Evolutionary conservation across 2,329 filamentous ascomycete species (phyloP).

Genomic region (Ophiostoma populinum): DNA sequence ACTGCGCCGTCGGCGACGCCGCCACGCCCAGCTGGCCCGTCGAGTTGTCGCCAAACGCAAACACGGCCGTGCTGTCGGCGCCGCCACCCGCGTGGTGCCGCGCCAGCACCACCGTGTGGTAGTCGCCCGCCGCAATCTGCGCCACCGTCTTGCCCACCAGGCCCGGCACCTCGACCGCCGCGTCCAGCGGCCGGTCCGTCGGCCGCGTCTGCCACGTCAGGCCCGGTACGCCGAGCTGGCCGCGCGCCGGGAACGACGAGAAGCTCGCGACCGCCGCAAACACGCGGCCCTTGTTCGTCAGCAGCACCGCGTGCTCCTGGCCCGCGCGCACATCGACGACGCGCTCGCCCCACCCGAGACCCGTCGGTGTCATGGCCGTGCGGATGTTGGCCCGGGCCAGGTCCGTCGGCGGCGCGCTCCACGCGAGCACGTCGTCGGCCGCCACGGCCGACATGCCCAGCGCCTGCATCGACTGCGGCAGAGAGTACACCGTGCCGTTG

Average conservation of each 20-base stretch:
- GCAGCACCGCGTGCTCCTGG: constrained; percentile 68
- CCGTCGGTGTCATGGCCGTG: constrained; percentile 44
- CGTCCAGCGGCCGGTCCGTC: constrained; percentile 58
- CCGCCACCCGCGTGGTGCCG: constrained; percentile 17
- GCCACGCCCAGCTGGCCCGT: constrained; percentile 83
- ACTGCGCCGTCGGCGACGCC: constrained; percentile 40
- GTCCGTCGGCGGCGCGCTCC: neutral
- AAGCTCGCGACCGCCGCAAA: constrained; percentile 77
- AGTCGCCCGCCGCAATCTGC: constrained; percentile 69
- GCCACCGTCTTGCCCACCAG: constrained; percentile 54
- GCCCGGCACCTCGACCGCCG: constrained; percentile 60
- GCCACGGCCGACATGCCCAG: constrained; percentile 29
- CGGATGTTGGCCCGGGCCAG: neutral
- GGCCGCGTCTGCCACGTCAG: constrained; percentile 67
- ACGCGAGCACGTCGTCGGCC: no score
- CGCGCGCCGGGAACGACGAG: constrained; percentile 59
- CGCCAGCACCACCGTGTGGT: constrained; percentile 68
- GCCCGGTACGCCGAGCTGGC: constrained; percentile 76
- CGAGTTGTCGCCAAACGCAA: constrained; percentile 81
- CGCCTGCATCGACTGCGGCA: constrained; percentile 60
- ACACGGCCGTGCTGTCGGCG: constrained; percentile 47
- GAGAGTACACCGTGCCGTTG: constrained; percentile 64
- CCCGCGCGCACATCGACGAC: constrained; percentile 61
- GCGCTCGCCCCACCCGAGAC: constrained; percentile 51
- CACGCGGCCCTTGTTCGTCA: constrained; percentile 71